phyloP scores from a whole-genome alignment of 2,329 filamentous ascomycete species.

The Sodiomyces alkalinus region DNA sequence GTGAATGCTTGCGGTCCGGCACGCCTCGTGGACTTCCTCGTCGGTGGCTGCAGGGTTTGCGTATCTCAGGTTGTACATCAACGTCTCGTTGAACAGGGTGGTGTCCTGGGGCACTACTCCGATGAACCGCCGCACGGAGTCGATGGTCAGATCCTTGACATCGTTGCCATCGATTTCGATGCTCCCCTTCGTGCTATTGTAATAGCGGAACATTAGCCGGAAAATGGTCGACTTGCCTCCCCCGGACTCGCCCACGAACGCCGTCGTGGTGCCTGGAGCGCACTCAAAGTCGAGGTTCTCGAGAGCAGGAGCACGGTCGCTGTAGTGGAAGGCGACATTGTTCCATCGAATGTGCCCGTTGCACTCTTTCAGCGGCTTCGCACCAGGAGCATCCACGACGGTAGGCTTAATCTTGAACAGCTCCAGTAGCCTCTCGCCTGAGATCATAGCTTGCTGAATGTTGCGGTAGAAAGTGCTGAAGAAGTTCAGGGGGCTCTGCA shows the following conservation, averaged over 20 bases:
- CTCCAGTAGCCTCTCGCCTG: constrained; percentile 85
- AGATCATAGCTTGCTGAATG: constrained; percentile 94
- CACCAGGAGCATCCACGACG: constrained; percentile 62
- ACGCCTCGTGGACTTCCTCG: constrained; percentile 69
- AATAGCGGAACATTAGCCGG: constrained; percentile 90
- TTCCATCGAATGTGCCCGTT: constrained; percentile 75
- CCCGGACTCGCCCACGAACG: constrained; percentile 90
- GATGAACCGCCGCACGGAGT: constrained; percentile 81
- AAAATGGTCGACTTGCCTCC: constrained; percentile 96
- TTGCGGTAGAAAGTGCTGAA: constrained; percentile 93
- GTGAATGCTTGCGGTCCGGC: constrained; percentile 77
- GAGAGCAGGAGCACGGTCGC: constrained; percentile 70
- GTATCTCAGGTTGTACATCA: constrained; percentile 92
- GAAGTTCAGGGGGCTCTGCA: constrained; percentile 71
- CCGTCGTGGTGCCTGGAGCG: constrained; percentile 79
- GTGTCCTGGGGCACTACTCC: constrained; percentile 96
- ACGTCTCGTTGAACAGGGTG: constrained; percentile 80
- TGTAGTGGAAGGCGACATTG: constrained; percentile 83
- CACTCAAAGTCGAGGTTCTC: constrained; percentile 76
- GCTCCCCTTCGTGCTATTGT: constrained; percentile 65
- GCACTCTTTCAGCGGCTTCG: constrained; percentile 48
- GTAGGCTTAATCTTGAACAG: constrained; percentile 93
- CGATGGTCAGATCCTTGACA: constrained; percentile 76
- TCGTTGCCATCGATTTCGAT: constrained; percentile 77
- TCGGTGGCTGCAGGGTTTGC: constrained; percentile 69